Base-by-base conservation (phyloP, 1,284 basidiomycete species). In the Malassezia cuniculi region DNA sequence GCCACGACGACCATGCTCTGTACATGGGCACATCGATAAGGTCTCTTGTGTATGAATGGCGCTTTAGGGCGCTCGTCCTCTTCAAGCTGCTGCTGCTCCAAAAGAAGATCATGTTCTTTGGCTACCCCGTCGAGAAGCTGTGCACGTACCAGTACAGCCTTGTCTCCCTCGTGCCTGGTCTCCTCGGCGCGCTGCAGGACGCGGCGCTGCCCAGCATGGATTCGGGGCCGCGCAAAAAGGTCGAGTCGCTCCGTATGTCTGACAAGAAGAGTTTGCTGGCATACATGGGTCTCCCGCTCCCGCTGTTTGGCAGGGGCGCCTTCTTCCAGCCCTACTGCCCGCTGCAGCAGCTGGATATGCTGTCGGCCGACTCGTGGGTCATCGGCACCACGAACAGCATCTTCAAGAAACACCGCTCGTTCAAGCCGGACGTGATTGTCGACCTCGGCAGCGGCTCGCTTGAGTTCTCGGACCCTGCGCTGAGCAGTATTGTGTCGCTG, bases 321-420 rank as follows among this genome's bases (percentile, higher is more conserved):
- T 89, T 95, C 71, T 99, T 97, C 71, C 90, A 99, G 69, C 93
- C 90, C 1, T 99, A 95, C 69, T 73, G 97, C 16, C 90, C 90
- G 0, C 69, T 99, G 6, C 90, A 99, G 68, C 89, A 99, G 68
- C 74, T 94, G 12, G 90, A 95, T 52, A 76, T 87, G 70, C 71
- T 93, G 27, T 79, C 76, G 55, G 77, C 80, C 20, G 80, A 82
- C 3, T 73, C 75, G 30, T 97, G 83, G 80, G 73, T 99, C 15
- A 71, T 73, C 4, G 76, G 90, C 8, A 87, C 85, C 48, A 97
- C 90, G 6, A 99, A 97, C 68, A 79, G 82, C 32, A 94, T 99
- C 54, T 85, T 95, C 28, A 86, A 85, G 10, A 83, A 90, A 54
- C 86, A 93, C 69, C 79, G 78, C 50, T 85, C 90, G 55, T 79